These are phyloP conservation scores for Penicillium hesseltinei DNA, from an alignment of 2,329 filamentous ascomycete genomes.

Conservation along the genomic window DNA sequence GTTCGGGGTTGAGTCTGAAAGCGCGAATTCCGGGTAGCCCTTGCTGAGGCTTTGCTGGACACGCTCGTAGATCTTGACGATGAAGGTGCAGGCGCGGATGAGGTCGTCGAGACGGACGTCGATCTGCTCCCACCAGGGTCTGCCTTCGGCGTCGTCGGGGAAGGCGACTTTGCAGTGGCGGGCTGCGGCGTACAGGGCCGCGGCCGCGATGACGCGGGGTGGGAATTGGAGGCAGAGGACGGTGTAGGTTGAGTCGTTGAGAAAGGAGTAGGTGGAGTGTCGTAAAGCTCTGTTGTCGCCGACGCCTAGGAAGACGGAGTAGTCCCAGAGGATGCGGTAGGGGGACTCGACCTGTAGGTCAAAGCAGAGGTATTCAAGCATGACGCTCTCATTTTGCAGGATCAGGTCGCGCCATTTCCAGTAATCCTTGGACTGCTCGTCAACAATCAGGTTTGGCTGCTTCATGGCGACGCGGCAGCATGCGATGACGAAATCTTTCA, in stretches of 20 bases:
- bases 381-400: constrained; percentile 83
- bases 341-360: constrained; percentile 89
- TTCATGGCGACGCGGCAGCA: constrained; percentile 95
- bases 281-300: constrained; percentile 78
- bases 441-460: constrained; percentile 81
- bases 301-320: constrained; percentile 69
- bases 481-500: constrained; percentile 88
- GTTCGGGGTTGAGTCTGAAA: constrained; percentile 16
- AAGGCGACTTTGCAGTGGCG: constrained; percentile 72
- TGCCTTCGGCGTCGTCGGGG: constrained; percentile 67
- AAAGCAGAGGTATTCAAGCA: constrained; percentile 90
- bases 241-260: constrained; percentile 86
- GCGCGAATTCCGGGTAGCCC: constrained; percentile 37
- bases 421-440: constrained; percentile 97
- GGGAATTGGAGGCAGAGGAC: constrained; percentile 78
- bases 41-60: constrained; percentile 45
- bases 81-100: constrained; percentile 69
- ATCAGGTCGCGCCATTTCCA: constrained; percentile 98
- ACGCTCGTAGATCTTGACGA: constrained; percentile 58
- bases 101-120: constrained; percentile 70
- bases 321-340: constrained; percentile 78
- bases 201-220: constrained; percentile 77
- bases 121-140: constrained; percentile 83
- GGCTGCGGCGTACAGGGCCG: constrained; percentile 82
- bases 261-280: constrained; percentile 88